Evolutionary conservation across 2,329 filamentous ascomycete genomes (phyloP), one percentile per base, ranked within the genome.

Genomic region (Aschersonia sp.): DNA sequence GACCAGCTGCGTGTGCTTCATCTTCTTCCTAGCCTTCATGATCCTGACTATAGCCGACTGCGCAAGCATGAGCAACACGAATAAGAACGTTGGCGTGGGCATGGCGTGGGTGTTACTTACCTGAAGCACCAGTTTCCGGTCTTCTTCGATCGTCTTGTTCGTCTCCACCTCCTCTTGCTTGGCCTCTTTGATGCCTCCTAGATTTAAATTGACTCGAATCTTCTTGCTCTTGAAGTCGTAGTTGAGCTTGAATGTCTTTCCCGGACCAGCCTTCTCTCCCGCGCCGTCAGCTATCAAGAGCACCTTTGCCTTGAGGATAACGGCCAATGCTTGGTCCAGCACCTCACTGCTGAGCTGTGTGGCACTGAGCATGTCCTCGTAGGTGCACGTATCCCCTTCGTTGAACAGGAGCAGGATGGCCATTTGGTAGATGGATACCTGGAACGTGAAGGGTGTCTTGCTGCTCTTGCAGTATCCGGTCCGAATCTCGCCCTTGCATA

Each of bases 101-200:
- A 11, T 39, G 8, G 11, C 10, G 30, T 10, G 9, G 8, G 29
- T 5, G 4, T 29, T 14, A 22, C 83, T 66, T 76, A 95, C 90
- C 82, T 98, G 92, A 62, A 97, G 84, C 50, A 98, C 77, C 51
- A 98, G 73, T 68, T 97, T 97, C 52, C 92, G 79, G 64, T 98
- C 92, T 67, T 98, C 92, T 70, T 98, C 92, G 56, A 98, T 95
- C 4, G 88, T 97, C 79, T 98, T 98, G 73, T 97, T 94, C 6
- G 92, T 98, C 62, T 98, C 92, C 52, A 87, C 89, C 54, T 88
- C 84, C 65, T 98, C 92, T 53, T 92, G 86, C 74, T 95, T 97
- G 61, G 90, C 83, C 68, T 98, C 94, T 35, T 88, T 85, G 69
- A 95, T 90, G 68, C 95, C 89, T 49, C 82, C 84, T 47, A 97